Conservation (phyloP, 768 basidiomycete genomes). For the Pleurotus pulmonarius region DNA sequence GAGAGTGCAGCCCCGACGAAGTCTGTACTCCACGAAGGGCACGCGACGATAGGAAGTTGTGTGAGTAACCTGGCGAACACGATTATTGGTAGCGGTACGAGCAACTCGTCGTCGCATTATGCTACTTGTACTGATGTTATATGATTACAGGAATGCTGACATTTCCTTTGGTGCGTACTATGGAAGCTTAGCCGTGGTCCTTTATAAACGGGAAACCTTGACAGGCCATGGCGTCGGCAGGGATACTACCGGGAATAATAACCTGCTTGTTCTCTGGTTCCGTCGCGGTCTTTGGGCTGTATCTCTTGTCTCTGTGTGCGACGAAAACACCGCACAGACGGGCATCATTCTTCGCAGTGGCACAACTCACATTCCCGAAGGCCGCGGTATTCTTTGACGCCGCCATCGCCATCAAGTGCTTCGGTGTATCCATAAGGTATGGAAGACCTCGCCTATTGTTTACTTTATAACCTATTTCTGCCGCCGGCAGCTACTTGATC, state of each 20-base stretch:
- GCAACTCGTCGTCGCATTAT: background rate
- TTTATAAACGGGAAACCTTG: background rate
- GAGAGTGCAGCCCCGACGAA: conserved; percentile 25
- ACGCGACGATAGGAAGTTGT: conserved; percentile 64
- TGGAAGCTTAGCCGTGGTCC: background rate
- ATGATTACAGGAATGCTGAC: conserved; percentile 72
- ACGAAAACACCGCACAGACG: conserved; percentile 67
- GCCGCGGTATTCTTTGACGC: conserved; percentile 89
- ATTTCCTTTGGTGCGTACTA: conserved; percentile 66
- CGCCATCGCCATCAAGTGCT: conserved; percentile 95
- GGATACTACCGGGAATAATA: conserved; percentile 84
- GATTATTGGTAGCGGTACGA: conserved; percentile 84
- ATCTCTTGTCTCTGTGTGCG: conserved; percentile 84
- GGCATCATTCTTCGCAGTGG: conserved; percentile 80
- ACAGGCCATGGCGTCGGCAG: conserved; percentile 87
- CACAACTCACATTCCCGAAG: conserved; percentile 84
- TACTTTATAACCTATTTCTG: background rate
- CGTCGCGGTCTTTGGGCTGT: conserved; percentile 81
- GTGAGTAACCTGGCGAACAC: conserved; percentile 85
- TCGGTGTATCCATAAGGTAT: conserved; percentile 91
- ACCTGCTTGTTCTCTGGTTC: conserved; percentile 81
- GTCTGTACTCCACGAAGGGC: conserved; percentile 44
- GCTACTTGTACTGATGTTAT: too few species aligned
- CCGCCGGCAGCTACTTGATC: conserved; percentile 66
- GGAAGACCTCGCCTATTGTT: conserved; percentile 15